Conservation (phyloP, 768 basidiomycete species). For the Tylopilus plumbeoviolaceoides region DNA sequence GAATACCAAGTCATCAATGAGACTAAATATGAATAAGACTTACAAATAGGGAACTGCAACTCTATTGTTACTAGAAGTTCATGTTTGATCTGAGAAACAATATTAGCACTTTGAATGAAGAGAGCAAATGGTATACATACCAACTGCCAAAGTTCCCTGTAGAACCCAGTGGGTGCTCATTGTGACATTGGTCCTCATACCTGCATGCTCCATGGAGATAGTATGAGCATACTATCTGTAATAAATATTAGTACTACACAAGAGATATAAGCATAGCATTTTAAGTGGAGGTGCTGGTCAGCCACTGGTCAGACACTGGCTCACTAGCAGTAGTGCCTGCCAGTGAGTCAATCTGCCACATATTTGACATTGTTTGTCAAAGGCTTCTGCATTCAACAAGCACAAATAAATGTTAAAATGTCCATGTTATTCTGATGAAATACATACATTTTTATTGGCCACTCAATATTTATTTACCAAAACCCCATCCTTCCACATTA, state of each 20-base stretch:
- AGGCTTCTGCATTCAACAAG: constrained; percentile 13
- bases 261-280: too few species aligned
- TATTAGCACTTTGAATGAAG: constrained; percentile 11
- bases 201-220: constrained; percentile 61
- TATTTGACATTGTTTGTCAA: constrained; percentile 14
- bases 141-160: constrained; percentile 47
- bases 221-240: constrained; percentile 56
- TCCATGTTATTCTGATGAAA: too few species aligned
- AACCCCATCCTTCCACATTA: too few species aligned
- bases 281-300: too few species aligned
- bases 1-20: neutral
- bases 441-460: too few species aligned
- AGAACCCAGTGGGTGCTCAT: constrained; percentile 57
- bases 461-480: too few species aligned
- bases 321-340: too few species aligned
- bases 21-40: constrained; percentile 4
- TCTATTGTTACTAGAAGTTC: constrained; percentile 28
- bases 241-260: constrained; percentile 8
- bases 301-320: neutral
- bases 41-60: constrained; percentile 38
- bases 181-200: constrained; percentile 61
- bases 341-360: neutral
- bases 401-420: constrained; percentile 10
- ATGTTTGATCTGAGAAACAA: constrained; percentile 33
- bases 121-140: constrained; percentile 28